Conservation (phyloP, 2,329 filamentous ascomycete genomes). For the Penicillium sp. region DNA sequence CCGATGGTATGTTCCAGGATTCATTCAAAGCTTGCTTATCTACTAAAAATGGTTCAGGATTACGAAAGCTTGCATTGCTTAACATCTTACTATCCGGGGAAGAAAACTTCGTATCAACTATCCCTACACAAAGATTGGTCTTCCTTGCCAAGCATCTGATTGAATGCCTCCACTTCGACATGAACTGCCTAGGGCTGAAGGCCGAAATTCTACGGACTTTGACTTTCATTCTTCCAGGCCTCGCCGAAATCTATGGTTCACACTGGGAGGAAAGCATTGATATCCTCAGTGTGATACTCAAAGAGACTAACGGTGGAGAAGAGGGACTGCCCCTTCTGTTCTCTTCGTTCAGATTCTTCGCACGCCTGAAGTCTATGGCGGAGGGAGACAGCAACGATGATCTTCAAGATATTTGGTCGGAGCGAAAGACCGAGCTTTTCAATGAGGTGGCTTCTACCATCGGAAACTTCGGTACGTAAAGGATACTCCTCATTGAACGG, state of each 20-base stretch:
- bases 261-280: constrained; percentile 75
- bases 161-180: constrained; percentile 67
- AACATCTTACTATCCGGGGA: constrained; percentile 58
- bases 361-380: constrained; percentile 62
- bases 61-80: constrained; percentile 57
- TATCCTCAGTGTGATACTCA: constrained; percentile 64
- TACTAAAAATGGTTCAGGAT: constrained; percentile 37
- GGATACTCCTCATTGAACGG: not conserved
- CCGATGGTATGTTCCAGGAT: constrained; percentile 44
- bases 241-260: constrained; percentile 82
- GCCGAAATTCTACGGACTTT: constrained; percentile 51
- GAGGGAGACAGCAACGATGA: constrained; percentile 74
- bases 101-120: constrained; percentile 51
- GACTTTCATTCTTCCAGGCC: constrained; percentile 66
- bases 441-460: constrained; percentile 53
- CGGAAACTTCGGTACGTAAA: constrained; percentile 44
- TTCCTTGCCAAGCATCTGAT: constrained; percentile 81
- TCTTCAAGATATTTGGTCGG: constrained; percentile 71
- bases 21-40: not conserved
- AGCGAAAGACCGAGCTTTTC: constrained; percentile 63
- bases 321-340: constrained; percentile 66
- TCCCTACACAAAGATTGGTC: constrained; percentile 68
- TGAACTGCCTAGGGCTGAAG: constrained; percentile 49
- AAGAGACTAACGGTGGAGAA: constrained; percentile 52
- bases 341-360: constrained; percentile 72